Conservation (phyloP, 305 asterid genomes). For the Plantago coronopus region DNA sequence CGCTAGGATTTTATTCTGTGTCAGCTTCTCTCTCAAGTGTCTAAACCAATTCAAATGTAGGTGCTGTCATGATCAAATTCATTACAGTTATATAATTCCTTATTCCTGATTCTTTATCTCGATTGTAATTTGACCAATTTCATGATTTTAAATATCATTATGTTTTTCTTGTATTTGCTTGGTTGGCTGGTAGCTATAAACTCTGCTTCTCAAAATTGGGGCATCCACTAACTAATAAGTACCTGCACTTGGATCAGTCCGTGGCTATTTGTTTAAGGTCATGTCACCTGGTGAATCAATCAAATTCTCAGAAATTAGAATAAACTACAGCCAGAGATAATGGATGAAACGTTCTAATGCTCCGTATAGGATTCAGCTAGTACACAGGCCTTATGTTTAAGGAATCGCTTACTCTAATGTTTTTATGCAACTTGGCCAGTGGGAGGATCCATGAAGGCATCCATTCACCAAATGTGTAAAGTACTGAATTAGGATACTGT, state of each 20-base stretch:
- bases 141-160: not conserved
- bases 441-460: not conserved
- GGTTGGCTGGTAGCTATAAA: not conserved
- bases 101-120: slow-evolving; percentile 3
- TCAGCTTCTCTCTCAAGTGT: slow-evolving; percentile 12
- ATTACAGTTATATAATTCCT: not conserved
- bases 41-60: not conserved
- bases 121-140: not conserved
- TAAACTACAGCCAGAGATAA: too few species aligned
- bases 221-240: not conserved
- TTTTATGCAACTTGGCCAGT: not conserved
- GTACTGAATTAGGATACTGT: not conserved
- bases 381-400: not conserved
- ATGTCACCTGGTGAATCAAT: not conserved
- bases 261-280: not conserved
- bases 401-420: not conserved
- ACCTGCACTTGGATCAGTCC: not conserved
- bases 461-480: not conserved
- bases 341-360: not conserved
- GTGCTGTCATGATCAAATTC: slow-evolving; percentile 10
- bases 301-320: too few species aligned
- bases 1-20: slow-evolving; percentile 5
- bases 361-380: not conserved
- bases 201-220: not conserved
- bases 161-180: slow-evolving; percentile 5